Conservation (phyloP, 306 rosid species). For the Glycyrrhiza uralensis region DNA sequence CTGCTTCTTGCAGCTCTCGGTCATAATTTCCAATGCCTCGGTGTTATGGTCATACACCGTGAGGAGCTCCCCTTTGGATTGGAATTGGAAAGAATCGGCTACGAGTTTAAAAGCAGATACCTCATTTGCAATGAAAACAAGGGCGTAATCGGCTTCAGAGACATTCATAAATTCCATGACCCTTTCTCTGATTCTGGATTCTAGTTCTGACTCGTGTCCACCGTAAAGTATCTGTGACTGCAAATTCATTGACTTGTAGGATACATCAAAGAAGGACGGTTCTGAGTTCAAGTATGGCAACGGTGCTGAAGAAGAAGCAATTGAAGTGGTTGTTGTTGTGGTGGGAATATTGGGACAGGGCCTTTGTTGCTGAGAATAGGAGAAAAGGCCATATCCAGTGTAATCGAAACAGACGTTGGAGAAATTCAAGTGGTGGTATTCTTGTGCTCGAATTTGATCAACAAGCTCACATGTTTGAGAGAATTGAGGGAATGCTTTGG, state of each 20-base stretch:
- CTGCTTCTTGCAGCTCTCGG: slow-evolving; percentile 53
- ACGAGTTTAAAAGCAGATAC: slow-evolving; percentile 67
- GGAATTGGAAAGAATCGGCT: slow-evolving; percentile 72
- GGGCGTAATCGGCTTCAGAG: slow-evolving; percentile 60
- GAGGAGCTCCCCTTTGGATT: slow-evolving; percentile 53
- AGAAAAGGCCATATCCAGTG: slow-evolving; percentile 76
- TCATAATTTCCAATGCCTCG: slow-evolving; percentile 68
- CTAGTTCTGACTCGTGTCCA: slow-evolving; percentile 59
- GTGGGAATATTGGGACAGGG: too few relatives aligned
- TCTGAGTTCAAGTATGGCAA: slow-evolving; percentile 15
- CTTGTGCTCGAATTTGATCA: slow-evolving; percentile 56
- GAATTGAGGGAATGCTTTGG: slow-evolving; percentile 51
- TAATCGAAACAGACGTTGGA: slow-evolving; percentile 76
- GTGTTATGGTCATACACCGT: slow-evolving; percentile 65
- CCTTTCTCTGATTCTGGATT: slow-evolving; percentile 46
- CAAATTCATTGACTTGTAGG: slow-evolving; percentile 57
- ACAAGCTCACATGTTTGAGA: slow-evolving; percentile 33
- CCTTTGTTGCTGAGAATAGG: slow-evolving; percentile 45
- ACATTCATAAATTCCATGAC: slow-evolving; percentile 77
- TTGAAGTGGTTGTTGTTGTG: background rate
- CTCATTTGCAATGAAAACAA: slow-evolving; percentile 76
- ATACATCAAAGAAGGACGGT: slow-evolving; percentile 48
- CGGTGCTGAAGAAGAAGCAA: slow-evolving; percentile 38
- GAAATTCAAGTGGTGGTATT: slow-evolving; percentile 60
- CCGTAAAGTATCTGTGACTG: slow-evolving; percentile 52